Evolutionary conservation across 1,139 yeast genomes (phyloP), one percentile per base, ranked within the genome.

Genomic region (Hyphopichia burtonii): DNA sequence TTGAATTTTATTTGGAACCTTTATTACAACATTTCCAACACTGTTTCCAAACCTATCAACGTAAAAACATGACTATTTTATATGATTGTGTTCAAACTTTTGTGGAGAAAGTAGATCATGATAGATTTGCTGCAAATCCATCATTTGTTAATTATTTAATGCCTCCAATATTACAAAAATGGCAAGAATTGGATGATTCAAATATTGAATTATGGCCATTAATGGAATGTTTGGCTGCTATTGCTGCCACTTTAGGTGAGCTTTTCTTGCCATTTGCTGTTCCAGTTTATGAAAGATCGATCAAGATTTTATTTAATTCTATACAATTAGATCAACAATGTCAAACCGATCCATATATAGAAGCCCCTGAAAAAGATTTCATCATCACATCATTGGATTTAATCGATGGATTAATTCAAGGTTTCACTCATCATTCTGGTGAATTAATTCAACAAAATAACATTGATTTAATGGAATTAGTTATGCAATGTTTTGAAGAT

Each of bases 41-140:
- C 46, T 93, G 97, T 59, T 88, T 93, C 62, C 70, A 71, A 38
- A 72, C 74, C 41, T 93, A 91, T 65, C 93, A 90, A 62, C 80
- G 90, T 54, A 87, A 85, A 57, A 91, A 91, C 60, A 66, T 90
- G 61, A 76, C 87, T 38, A 79, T 88, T 17, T 68, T 93, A 36
- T 93, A 90, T 63, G 99, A 93, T 61, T 88, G 96, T 17, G 82
- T 93, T n/a, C 95, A 89, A 58, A 85, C 97, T 4, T 81, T 91
- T 59, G 88, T 91, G 31, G 96, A 89, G 50, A 80, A 84, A 48
- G 77, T 83, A 53, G 86, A 86, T 5, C 57, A 65, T 40, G 84
- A 79, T 23, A 61, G 68, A 41, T 70, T 85, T 41, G 74, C 78
- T 31, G 58, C 77, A 22, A 75, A 77, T 41, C 80, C 80, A 38